These are phyloP conservation scores for Microdochium paspali DNA, from an alignment of 2,329 filamentous ascomycete genomes.

Conservation along the genomic window DNA sequence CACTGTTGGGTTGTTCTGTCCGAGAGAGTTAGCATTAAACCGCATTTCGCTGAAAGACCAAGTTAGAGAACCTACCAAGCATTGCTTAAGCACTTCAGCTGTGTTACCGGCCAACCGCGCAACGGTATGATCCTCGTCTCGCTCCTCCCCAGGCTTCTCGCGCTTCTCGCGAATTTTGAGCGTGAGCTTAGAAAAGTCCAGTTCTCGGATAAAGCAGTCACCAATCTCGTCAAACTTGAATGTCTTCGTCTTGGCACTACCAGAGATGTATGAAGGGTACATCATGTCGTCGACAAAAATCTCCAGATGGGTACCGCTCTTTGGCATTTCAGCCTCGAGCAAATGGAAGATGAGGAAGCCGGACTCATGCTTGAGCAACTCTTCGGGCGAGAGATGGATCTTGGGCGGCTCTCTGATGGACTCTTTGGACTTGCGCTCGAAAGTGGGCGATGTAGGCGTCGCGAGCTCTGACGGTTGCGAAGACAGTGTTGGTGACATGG, in stretches of 20 bases:
- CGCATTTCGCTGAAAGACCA: neutral
- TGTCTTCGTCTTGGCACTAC: slow-evolving; percentile 58
- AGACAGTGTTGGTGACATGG: slow-evolving; percentile 28
- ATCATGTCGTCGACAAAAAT: slow-evolving; percentile 91
- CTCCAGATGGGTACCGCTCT: slow-evolving; percentile 69
- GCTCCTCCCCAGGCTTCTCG: slow-evolving; percentile 59
- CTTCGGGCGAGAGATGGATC: slow-evolving; percentile 67
- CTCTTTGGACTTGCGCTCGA: slow-evolving; percentile 36
- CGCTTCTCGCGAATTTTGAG: slow-evolving; percentile 75
- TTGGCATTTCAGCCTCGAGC: slow-evolving; percentile 76
- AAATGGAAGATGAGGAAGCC: slow-evolving; percentile 92
- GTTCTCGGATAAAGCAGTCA: slow-evolving; percentile 89
- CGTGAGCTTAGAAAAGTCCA: slow-evolving; percentile 93
- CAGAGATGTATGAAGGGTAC: slow-evolving; percentile 79
- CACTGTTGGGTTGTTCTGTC: slow-evolving; percentile 80
- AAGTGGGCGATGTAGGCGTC: slow-evolving; percentile 18
- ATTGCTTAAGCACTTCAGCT: slow-evolving; percentile 77
- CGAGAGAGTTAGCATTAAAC: slow-evolving; percentile 8
- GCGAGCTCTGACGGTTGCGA: slow-evolving; percentile 26
- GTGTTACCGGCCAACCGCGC: slow-evolving; percentile 81
- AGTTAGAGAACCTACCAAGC: slow-evolving; percentile 49
- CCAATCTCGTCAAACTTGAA: slow-evolving; percentile 85
- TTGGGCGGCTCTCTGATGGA: slow-evolving; percentile 56
- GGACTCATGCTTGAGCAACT: slow-evolving; percentile 78
- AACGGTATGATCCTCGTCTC: slow-evolving; percentile 63